A percentile compares a stretch with the other conserved stretches of the same genome.
phyloP scores from a whole-genome alignment of 192 early-diverging fungal genomes.

The Mycoemilia scoparia region DNA sequence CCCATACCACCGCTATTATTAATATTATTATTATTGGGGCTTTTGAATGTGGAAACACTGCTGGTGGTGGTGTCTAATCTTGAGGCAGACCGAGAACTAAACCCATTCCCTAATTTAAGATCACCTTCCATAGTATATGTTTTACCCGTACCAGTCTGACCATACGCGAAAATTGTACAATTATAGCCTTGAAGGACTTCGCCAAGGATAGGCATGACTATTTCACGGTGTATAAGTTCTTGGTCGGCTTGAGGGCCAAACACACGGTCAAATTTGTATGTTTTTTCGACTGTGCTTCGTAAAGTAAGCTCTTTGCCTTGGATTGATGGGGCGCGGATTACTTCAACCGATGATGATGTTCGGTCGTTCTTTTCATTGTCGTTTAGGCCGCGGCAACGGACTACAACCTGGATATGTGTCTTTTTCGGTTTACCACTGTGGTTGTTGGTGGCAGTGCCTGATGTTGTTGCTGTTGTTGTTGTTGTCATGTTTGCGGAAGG shows the following conservation, averaged over 20 bases:
- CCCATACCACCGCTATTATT: background rate
- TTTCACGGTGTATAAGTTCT: slow-evolving; percentile 55
- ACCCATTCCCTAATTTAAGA: slow-evolving; percentile 12
- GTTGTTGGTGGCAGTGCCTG: slow-evolving; percentile 3
- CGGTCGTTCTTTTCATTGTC: slow-evolving; percentile 32
- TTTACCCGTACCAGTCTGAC: slow-evolving; percentile 88
- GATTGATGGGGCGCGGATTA: slow-evolving; percentile 32
- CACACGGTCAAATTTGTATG: slow-evolving; percentile 79
- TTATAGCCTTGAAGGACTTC: slow-evolving; percentile 62
- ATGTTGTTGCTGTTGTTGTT: slow-evolving; percentile 1
- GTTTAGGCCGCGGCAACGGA: slow-evolving; percentile 44
- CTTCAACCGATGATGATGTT: slow-evolving; percentile 39
- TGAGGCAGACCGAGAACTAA: background rate
- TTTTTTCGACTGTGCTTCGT: slow-evolving; percentile 36
- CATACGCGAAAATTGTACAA: slow-evolving; percentile 71
- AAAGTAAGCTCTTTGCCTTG: slow-evolving; percentile 42
- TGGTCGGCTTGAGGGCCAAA: slow-evolving; percentile 65
- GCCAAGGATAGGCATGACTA: slow-evolving; percentile 62
- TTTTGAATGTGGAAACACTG: background rate
- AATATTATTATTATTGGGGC: slow-evolving; percentile 17
- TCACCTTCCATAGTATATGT: slow-evolving; percentile 95
- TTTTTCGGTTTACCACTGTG: slow-evolving; percentile 29
- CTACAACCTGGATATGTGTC: slow-evolving; percentile 65
- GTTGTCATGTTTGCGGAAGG: background rate
- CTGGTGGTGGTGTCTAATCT: slow-evolving; percentile 3